Percentiles rank a stretch among this genome's conserved stretches.
Evolutionary conservation across 306 rosid species (phyloP).

Genomic region (Albizia julibrissin): DNA sequence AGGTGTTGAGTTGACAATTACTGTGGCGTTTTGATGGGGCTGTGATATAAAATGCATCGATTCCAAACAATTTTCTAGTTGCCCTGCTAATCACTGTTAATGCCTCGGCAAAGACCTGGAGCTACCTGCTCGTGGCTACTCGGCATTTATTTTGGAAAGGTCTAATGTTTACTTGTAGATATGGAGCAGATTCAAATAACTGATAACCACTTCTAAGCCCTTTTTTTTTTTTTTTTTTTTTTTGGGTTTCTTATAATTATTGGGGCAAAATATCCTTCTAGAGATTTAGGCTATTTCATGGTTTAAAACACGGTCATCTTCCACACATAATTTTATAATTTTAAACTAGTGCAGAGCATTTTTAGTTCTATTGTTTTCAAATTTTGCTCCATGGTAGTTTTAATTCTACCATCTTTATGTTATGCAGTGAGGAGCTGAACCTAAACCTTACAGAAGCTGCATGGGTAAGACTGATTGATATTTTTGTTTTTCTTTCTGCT

Average conservation of each 20-base stretch:
- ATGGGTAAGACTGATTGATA: constrained; percentile 62
- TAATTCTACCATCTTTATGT: constrained; percentile 34
- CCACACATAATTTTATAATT: not conserved
- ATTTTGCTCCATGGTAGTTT: constrained; percentile 21
- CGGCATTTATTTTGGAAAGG: not conserved
- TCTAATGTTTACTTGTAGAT: constrained; percentile 1
- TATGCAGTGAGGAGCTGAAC: constrained; percentile 88
- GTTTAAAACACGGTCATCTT: not conserved
- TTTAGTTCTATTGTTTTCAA: constrained; percentile 22
- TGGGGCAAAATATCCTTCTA: not conserved
- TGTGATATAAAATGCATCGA: constrained; percentile 23
- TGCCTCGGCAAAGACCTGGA: not conserved
- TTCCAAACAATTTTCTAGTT: constrained; percentile 18
- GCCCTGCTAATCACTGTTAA: not conserved
- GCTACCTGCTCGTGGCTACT: not conserved
- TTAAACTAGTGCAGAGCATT: constrained; percentile 17
- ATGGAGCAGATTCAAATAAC: constrained; percentile 1
- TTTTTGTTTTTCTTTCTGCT: constrained; percentile 14
- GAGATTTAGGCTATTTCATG: not conserved
- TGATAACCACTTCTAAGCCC: not conserved
- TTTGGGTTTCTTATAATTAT: constrained; percentile 12
- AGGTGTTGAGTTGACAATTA: constrained; percentile 7
- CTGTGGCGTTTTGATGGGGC: not conserved
- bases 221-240: not conserved
- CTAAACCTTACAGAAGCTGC: constrained; percentile 94